Base-by-base conservation (phyloP, 805 yeast species). In the Barnettozyma botsteinii region DNA sequence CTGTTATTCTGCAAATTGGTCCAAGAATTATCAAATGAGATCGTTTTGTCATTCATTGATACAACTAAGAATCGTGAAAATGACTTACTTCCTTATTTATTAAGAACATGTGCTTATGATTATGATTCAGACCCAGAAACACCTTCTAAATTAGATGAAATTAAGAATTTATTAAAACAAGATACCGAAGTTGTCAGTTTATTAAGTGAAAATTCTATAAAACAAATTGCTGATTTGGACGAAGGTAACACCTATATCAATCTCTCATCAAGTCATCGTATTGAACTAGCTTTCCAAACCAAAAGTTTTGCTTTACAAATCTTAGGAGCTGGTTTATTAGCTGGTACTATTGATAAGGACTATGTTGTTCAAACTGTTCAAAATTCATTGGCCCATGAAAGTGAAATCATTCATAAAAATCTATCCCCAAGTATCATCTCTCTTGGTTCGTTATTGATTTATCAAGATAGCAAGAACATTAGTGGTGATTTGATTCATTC, bases 221-320 rank as follows among this genome's bases (percentile, higher is more conserved):
- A 40, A 5, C 59, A 57, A 22, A 40, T 60, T 18, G 37, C 32
- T 15, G 52, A 48, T 14, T 61, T 81, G 41, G 85, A 81, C 47
- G 65, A 73, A 24, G 83, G 84, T 23, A 74, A 74, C 24, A 64
- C 72, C 5, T 78, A 70, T 54, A 66, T 79, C 43, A 77, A 72
- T 21, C 62, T 77, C 43, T 72, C 77, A 0, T 70, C 77, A 5
- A 60, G 60, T 27, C 63, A 65, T 29, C 62, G 81, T 31, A 60
- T 77, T 35, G 65, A 64, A 29, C 56, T 72, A 19, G 81, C 81
- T 0, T 71, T 75, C 48, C 52, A 63, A 21, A 67, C 81, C n/a
- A 80, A 81, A 55, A 61, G 76, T 19, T 56, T 62, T 38, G 73
- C 75, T 18, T 61, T 84, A 25, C 81, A 82, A 54, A 70, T 80